Percentiles rank a stretch among this genome's conserved stretches.
Conservation (phyloP, 805 yeast species). For the Saccharomycopsis sp. region DNA sequence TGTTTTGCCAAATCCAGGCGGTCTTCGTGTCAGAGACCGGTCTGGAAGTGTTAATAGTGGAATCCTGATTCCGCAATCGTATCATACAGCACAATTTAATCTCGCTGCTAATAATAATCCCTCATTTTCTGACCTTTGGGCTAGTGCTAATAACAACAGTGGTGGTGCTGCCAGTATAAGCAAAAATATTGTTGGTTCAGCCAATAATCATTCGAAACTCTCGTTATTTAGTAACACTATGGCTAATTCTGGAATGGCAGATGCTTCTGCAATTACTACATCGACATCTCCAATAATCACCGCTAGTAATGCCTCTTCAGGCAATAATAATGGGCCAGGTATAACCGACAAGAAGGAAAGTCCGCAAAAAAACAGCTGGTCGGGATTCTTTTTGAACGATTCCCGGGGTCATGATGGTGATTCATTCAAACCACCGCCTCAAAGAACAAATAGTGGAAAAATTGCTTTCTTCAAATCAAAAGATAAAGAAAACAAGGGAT, state of each 20-base stretch:
- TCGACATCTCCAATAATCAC: not conserved
- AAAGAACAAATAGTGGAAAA: not conserved
- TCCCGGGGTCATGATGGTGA: not conserved
- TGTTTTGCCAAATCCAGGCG: not conserved
- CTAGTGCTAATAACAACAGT: not conserved
- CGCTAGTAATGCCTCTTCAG: not conserved
- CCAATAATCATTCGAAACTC: not conserved
- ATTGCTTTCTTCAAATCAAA: constrained; percentile 12
- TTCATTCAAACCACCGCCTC: not conserved
- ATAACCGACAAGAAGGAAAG: not conserved
- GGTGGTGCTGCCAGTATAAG: not conserved
- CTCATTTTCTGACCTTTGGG: not conserved
- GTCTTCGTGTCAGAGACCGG: constrained; percentile 14
- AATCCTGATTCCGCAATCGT: constrained; percentile 15
- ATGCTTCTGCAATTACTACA: not conserved
- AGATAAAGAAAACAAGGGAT: constrained; percentile 2
- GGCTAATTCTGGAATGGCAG: not conserved
- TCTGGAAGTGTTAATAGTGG: constrained; percentile 22
- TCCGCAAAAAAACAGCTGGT: not conserved
- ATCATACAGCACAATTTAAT: constrained; percentile 19
- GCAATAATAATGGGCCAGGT: not conserved
- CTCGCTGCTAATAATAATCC: not conserved
- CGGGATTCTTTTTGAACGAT: not conserved
- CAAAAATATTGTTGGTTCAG: not conserved
- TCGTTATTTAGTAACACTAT: not conserved